Base-by-base conservation (phyloP, 805 yeast genomes). In the Zygotorulaspora florentina region DNA sequence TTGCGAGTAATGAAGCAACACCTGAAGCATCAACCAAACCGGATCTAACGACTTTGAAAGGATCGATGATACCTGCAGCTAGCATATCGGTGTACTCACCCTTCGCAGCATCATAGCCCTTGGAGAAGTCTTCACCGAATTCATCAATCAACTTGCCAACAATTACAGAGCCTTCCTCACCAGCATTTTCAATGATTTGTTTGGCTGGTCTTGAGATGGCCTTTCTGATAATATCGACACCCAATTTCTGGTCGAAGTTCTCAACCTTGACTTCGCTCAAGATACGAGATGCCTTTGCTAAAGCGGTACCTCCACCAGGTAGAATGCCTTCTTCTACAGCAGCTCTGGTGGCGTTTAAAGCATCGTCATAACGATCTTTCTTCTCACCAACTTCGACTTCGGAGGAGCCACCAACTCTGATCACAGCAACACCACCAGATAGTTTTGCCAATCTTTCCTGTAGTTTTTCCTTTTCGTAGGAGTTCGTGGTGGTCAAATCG, bases 301-400 rank as follows among this genome's bases (percentile, higher is more conserved):
- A 78, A 47, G 99, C 99, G 56, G 97, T 88, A 73, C 99, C 99
- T 69, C 99, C 99, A 75, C 99, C 99, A 65, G 99, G 99, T 57
- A 93, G 79, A 66, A 93, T 89, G 73, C 99, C 99, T 72, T 88
- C 96, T 73, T 91, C 91, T 54, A 93, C 96, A 55, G 99, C 99
- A 48, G 99, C 97, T 72, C 98, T 88, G 43, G 98, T 93, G 46
- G 99, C 97, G 67, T 93, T 91, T 67, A 93, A 79, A 23, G 99
- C 98, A 74, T 93, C 99, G 62, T 93, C 98, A 65, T 89, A 87
- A 73, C 99, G 85, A 70, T 93, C 99, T 77, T 93, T 93, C 93
- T 93, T 93, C 78, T 93, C 99, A 65, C 97, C 95, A 56, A 93
- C 99, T 74, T 93, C 98, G 56, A 93, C 86, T 74, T 93, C 98